Evolutionary conservation across 2,329 filamentous ascomycete species (phyloP).

Genomic region (Fusarium palustre): DNA sequence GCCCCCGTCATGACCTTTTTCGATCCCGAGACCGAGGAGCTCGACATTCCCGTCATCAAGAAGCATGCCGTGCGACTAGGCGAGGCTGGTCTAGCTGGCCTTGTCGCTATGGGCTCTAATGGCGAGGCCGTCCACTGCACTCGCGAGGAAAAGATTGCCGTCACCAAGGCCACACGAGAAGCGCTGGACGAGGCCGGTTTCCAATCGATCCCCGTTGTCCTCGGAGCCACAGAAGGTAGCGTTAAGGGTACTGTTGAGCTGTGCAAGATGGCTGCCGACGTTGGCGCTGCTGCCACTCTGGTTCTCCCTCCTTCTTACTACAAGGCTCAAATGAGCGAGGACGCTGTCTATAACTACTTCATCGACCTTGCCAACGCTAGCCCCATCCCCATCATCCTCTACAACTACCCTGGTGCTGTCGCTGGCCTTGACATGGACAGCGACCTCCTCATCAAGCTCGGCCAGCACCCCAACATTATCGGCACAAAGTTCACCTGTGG

Average conservation of each 20-base stretch:
- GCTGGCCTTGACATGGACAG: slow-evolving; percentile 91
- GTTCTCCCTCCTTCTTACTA: slow-evolving; percentile 88
- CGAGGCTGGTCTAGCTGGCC: slow-evolving; percentile 80
- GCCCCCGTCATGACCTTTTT: slow-evolving; percentile 94
- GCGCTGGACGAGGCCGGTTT: slow-evolving; percentile 86
- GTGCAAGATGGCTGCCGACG: slow-evolving; percentile 72
- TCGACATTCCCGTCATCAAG: slow-evolving; percentile 83
- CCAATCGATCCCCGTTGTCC: slow-evolving; percentile 79
- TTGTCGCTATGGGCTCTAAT: slow-evolving; percentile 91
- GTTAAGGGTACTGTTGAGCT: slow-evolving; percentile 84
- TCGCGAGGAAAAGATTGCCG: slow-evolving; percentile 78
- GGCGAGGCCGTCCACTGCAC: slow-evolving; percentile 90
- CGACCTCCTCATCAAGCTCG: slow-evolving; percentile 83
- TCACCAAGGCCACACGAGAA: slow-evolving; percentile 82
- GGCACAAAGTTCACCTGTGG: slow-evolving; percentile 94
- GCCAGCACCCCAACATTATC: slow-evolving; percentile 83
- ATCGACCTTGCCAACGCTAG: slow-evolving; percentile 78
- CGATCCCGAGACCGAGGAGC: slow-evolving; percentile 82
- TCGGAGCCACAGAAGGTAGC: slow-evolving; percentile 84
- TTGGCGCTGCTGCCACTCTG: slow-evolving; percentile 83
- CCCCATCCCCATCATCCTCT: slow-evolving; percentile 82
- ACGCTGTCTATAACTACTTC: slow-evolving; percentile 79
- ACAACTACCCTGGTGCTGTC: slow-evolving; percentile 92
- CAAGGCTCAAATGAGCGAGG: slow-evolving; percentile 79
- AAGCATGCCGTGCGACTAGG: slow-evolving; percentile 83